phyloP scores from a whole-genome alignment of 1,284 basidiomycete species.

The Ceratobasidium sp. region DNA sequence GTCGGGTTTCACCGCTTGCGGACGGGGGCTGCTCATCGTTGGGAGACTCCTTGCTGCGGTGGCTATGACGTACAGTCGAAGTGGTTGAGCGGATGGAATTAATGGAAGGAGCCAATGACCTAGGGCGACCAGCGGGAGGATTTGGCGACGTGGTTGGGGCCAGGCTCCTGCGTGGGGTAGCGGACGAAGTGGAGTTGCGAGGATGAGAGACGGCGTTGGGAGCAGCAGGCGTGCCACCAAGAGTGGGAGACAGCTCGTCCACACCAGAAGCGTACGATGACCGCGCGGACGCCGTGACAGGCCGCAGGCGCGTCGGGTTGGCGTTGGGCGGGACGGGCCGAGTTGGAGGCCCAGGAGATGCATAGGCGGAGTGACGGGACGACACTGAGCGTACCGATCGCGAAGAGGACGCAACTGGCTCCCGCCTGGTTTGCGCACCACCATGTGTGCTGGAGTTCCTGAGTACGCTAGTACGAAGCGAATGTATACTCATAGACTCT shows the following conservation, averaged over 20 bases:
- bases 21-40: constrained; percentile 7
- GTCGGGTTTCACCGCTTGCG: not conserved
- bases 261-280: constrained; percentile 46
- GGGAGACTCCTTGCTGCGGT: constrained; percentile 34
- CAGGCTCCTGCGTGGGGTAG: constrained; percentile 21
- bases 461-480: constrained; percentile 67
- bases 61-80: constrained; percentile 57
- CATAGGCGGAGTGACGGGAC: constrained; percentile 31
- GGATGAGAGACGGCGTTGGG: constrained; percentile 24
- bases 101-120: constrained; percentile 56
- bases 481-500: constrained; percentile 62
- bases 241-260: constrained; percentile 2
- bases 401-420: constrained; percentile 42
- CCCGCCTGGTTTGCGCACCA: constrained; percentile 47
- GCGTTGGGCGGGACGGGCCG: constrained; percentile 26
- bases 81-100: constrained; percentile 55
- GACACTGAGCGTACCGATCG: constrained; percentile 47
- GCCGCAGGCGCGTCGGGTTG: constrained; percentile 42
- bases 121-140: constrained; percentile 51
- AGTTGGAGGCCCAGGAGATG: constrained; percentile 37
- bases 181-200: constrained; percentile 38
- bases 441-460: constrained; percentile 56
- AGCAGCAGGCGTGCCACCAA: constrained; percentile 8
- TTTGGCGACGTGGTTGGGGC: constrained; percentile 44
- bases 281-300: constrained; percentile 43